Conservation (phyloP, 352 stramenopile species). For the Aphanomyces invadans region DNA sequence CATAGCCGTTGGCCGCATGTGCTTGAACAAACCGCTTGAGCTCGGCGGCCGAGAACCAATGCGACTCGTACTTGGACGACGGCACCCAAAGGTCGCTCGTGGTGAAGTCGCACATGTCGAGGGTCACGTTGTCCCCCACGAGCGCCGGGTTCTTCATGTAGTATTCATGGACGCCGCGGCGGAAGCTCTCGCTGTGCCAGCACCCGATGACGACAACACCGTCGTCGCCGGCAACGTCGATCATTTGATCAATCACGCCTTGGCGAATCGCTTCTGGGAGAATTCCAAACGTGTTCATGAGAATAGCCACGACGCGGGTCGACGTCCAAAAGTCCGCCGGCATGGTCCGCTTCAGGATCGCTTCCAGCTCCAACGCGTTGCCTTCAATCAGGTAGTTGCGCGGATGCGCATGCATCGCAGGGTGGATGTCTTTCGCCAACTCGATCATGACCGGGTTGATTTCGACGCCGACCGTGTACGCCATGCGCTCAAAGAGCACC, state of each 20-base stretch:
- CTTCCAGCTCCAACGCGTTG: slow-evolving; percentile 17
- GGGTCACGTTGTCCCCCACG: slow-evolving; percentile 18
- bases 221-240: slow-evolving; percentile 13
- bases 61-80: slow-evolving; percentile 15
- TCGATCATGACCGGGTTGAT: slow-evolving; percentile 24
- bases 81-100: slow-evolving; percentile 12
- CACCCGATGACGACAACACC: slow-evolving; percentile 24
- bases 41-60: slow-evolving; percentile 21
- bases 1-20: not conserved
- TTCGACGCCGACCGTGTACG: slow-evolving; percentile 23
- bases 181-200: slow-evolving; percentile 21
- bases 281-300: slow-evolving; percentile 27
- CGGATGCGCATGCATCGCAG: slow-evolving; percentile 11
- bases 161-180: slow-evolving; percentile 23
- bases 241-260: slow-evolving; percentile 15
- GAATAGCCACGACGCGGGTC: slow-evolving; percentile 12
- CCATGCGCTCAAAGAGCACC: slow-evolving; percentile 9
- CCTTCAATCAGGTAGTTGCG: slow-evolving; percentile 21
- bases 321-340: slow-evolving; percentile 22
- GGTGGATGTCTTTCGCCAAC: slow-evolving; percentile 12
- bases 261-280: slow-evolving; percentile 24
- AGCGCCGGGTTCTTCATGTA: slow-evolving; percentile 25
- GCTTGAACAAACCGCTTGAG: not conserved
- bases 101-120: slow-evolving; percentile 23
- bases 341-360: not conserved